Percentiles rank a stretch among this genome's conserved stretches.
Conservation (phyloP, 345 rosid species). For the Gossypioides kirkii region DNA sequence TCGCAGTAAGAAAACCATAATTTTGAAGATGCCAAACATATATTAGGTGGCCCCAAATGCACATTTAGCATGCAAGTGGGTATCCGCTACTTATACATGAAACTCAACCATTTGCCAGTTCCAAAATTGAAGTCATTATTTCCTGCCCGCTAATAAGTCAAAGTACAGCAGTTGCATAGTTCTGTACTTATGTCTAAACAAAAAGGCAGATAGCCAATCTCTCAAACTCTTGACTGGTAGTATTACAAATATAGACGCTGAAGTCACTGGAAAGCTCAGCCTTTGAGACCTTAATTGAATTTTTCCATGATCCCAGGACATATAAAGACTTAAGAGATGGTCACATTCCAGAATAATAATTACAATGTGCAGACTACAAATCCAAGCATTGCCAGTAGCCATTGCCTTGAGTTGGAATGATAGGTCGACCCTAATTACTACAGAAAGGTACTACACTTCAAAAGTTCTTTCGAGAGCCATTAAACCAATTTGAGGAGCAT, state of each 20-base stretch:
- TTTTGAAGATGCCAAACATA: constrained; percentile 1
- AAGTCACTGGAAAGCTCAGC: neutral
- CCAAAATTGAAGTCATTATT: neutral
- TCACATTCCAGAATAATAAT: constrained; percentile 14
- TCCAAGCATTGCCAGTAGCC: constrained; percentile 15
- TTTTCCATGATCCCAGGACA: constrained; percentile 3
- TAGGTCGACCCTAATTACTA: constrained; percentile 13
- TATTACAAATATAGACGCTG: constrained; percentile 9
- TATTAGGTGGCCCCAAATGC: neutral
- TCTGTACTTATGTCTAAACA: neutral
- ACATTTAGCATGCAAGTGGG: neutral
- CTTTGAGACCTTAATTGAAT: constrained; percentile 8
- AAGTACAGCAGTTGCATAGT: neutral
- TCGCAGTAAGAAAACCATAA: neutral
- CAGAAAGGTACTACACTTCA: constrained; percentile 20
- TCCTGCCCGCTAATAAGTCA: neutral
- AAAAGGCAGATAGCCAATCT: neutral
- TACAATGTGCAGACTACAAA: constrained; percentile 16
- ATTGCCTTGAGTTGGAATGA: constrained; percentile 16
- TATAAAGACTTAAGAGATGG: constrained; percentile 5
- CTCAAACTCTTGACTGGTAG: constrained; percentile 5
- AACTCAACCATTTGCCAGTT: neutral
- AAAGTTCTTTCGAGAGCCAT: constrained; percentile 17
- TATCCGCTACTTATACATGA: neutral
- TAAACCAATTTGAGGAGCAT: constrained; percentile 26